Evolutionary conservation across 164 flowering plant species (phyloP), one percentile per base, ranked within the genome.

Genomic region (Paratinospora sagittata): DNA sequence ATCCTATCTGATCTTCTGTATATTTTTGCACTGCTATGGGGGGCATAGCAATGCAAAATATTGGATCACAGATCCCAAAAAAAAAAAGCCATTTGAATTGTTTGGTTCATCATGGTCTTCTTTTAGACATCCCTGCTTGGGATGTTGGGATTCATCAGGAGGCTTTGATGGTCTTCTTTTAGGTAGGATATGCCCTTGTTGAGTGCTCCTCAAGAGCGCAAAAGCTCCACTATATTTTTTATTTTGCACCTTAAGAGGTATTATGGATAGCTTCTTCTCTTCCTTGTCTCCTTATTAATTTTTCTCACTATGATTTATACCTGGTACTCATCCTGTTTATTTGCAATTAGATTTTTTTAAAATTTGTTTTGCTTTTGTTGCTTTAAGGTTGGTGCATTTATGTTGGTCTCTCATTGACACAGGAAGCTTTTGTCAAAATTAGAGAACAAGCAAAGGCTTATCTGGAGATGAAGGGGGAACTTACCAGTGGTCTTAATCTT

Each of bases 351-450:
- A 52, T 17, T 52, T 52, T 52, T 52, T 14, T n/a, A n/a, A n/a
- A n/a, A n/a, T 49, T 52, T 52, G 7, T 52, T 16, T 39, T 39
- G 7, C 43, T 39, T 39, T 39, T 3, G 7, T 7, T 39, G 43
- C 10, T 63, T 21, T 23, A 11, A 17, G 16, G 27, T 24, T 49
- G 21, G 14, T 27, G 45, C 41, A 43, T 39, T 39, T 23, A 4
- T 33, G 0, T 37, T 41, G 16, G 30, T n/a, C 3, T 37, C 27
- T 65, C 13, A 39, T 65, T 47, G 27, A 64, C 70, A 84, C 89
- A 96, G 99, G 99, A 96, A 72, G 99, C 99, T 52, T 96, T 96
- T 77, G 89, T 90, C 61, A 96, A 93, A 83, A 93, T 93, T 76
- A 91, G 89, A 79, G 99, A 96, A 77, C 99, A 96, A 78, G 99